Evolutionary conservation across 2,329 filamentous ascomycete genomes (phyloP), one percentile per base, ranked within the genome.

Genomic region (Ophiostoma quercus): DNA sequence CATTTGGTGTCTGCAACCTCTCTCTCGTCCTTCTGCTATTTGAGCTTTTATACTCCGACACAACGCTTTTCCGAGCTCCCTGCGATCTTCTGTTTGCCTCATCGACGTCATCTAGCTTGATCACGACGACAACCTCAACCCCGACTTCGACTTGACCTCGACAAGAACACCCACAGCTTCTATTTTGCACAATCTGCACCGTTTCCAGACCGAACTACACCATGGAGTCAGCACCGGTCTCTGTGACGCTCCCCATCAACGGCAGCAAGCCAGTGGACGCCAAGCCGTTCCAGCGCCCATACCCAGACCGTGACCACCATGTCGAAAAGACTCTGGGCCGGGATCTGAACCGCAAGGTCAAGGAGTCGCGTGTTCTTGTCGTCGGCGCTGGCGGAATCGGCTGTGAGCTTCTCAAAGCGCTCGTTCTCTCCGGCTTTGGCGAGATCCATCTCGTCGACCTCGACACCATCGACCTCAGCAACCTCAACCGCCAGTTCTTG

Each of bases 301-400:
- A 66, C 65, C 65, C 65, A 3, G 65, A 65, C 65, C 65, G 65
- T 25, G 65, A 66, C n/a, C 22, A 66, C 65, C 65, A 67, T 29
- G 43, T 51, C 29, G 43, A 34, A 37, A 51, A 29, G 41, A 67
- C 66, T 2, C 66, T 67, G 2, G 66, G 66, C 43, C 16, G 34
- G 22, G 41, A 34, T 12, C 43, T 67, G 9, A 67, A 67, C 66
- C 25, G 43, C 41, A 51, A 67, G 16, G 66, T 67, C 66, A 67
- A 67, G 16, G 25, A 67, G 16, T 43, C 92, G 72, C 91, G 90
- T 73, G 90, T 97, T 68, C 85, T 99, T 71, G 92, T 99, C 84
- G 94, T 99, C 70, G 95, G 95, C 76, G 95, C 95, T 70, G 95
- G 95, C 72, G 95, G 95, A 73, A 99, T 99, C 77, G 95, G 95